phyloP scores from a whole-genome alignment of 495 filamentous ascomycete species.

The Talaromyces nanjingensis region DNA sequence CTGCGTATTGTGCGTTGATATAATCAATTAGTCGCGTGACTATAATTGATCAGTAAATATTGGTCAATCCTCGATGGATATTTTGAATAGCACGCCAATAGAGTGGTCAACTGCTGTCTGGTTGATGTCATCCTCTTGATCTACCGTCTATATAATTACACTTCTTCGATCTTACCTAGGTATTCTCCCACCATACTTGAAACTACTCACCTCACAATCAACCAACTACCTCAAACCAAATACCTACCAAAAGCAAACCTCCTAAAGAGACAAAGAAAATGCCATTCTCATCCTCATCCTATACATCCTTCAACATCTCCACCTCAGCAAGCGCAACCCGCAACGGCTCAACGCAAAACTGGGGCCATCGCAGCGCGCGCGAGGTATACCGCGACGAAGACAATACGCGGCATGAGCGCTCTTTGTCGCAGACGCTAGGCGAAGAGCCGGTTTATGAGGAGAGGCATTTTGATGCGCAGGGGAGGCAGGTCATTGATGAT shows the following conservation, averaged over 20 bases:
- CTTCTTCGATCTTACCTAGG: too few species aligned
- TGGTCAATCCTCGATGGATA: too few species aligned
- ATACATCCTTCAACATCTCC: neutral
- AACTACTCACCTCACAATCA: neutral
- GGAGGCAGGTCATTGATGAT: neutral
- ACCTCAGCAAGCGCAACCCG: neutral
- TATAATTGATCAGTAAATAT: too few species aligned
- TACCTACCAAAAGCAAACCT: constrained; percentile 40
- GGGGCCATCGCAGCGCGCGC: constrained; percentile 7
- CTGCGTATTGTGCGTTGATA: too few species aligned
- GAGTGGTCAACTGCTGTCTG: too few species aligned
- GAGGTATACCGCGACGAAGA: constrained; percentile 1
- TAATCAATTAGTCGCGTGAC: too few species aligned
- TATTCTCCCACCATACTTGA: too few species aligned
- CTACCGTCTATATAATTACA: too few species aligned
- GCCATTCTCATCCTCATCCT: constrained; percentile 6
- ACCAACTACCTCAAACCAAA: constrained; percentile 15
- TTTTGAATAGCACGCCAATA: too few species aligned
- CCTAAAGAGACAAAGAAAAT: neutral
- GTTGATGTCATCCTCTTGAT: too few species aligned
- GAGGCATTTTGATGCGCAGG: constrained; percentile 6
- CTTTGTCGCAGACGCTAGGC: constrained; percentile 1
- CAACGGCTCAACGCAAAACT: constrained; percentile 7
- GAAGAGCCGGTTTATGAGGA: constrained; percentile 7
- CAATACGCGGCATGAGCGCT: neutral